These are phyloP conservation scores for Paraphoma chrysanthemicola DNA, from an alignment of 2,329 filamentous ascomycete species.

Conservation along the genomic window DNA sequence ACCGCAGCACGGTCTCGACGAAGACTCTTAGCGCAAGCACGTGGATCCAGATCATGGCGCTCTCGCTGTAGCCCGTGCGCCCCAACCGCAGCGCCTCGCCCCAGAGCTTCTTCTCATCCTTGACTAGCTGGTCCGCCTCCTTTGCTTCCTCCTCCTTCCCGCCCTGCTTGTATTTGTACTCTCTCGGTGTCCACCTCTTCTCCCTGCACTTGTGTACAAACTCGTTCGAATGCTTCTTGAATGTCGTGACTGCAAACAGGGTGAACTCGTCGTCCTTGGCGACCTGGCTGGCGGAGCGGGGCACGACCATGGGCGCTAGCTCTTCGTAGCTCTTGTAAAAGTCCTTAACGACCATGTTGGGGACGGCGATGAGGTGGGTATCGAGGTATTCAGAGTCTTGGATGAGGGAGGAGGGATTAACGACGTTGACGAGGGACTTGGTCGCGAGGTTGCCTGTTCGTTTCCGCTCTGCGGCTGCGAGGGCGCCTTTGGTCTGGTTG, in stretches of 20 bases:
- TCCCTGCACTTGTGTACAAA: constrained; percentile 93
- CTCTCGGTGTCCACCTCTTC: constrained; percentile 91
- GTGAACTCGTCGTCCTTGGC: constrained; percentile 89
- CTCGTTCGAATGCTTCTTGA: constrained; percentile 88
- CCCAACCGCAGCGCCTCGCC: constrained; percentile 87
- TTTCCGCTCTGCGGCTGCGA: constrained; percentile 81
- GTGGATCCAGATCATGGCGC: constrained; percentile 95
- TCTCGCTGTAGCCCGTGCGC: constrained; percentile 93
- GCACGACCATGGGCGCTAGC: constrained; percentile 88
- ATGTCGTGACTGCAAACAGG: constrained; percentile 86
- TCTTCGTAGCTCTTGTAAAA: constrained; percentile 91
- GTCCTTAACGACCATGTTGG: constrained; percentile 79
- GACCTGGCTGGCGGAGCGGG: constrained; percentile 80
- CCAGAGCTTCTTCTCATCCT: constrained; percentile 90
- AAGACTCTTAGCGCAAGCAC: constrained; percentile 90
- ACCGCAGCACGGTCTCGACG: constrained; percentile 96
- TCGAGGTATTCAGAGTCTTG: constrained; percentile 96
- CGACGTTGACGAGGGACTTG: constrained; percentile 88
- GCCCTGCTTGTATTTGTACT: constrained; percentile 91
- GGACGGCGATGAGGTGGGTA: constrained; percentile 91
- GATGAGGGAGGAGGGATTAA: constrained; percentile 75
- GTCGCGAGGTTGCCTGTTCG: constrained; percentile 95
- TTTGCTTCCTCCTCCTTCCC: constrained; percentile 87
- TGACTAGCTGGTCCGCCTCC: constrained; percentile 81
- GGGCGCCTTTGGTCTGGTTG: constrained; percentile 85